phyloP scores from a whole-genome alignment of 305 asterid species.

The Salvia sclarea region DNA sequence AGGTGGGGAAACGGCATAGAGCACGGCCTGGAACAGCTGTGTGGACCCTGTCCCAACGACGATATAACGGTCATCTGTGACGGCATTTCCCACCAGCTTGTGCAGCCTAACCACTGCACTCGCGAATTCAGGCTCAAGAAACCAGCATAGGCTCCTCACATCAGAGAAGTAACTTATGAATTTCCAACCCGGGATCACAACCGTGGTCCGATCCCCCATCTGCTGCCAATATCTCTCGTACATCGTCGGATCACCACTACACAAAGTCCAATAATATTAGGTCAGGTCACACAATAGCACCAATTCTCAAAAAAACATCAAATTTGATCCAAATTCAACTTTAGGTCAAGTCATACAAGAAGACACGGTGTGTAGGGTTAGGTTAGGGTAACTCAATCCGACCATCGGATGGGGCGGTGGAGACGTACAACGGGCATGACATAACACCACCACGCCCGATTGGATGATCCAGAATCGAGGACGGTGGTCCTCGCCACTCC shows the following conservation, averaged over 20 bases:
- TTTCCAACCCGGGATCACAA: constrained; percentile 81
- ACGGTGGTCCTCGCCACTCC: constrained; percentile 53
- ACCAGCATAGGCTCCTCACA: constrained; percentile 71
- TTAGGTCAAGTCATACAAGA: background rate
- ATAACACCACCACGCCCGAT: constrained; percentile 40
- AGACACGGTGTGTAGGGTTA: background rate
- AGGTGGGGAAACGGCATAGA: constrained; percentile 69
- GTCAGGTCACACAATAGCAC: background rate
- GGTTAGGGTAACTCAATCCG: background rate
- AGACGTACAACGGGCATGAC: constrained; percentile 24
- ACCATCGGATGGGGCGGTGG: constrained; percentile 11
- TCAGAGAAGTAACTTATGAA: constrained; percentile 88
- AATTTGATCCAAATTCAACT: background rate
- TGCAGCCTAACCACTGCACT: constrained; percentile 67
- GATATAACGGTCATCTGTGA: constrained; percentile 61
- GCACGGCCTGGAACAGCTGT: constrained; percentile 81
- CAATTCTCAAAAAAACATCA: background rate
- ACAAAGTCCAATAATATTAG: background rate
- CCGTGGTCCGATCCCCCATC: constrained; percentile 63
- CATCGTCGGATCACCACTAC: constrained; percentile 95
- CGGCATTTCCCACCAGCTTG: constrained; percentile 76
- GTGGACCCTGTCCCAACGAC: constrained; percentile 95
- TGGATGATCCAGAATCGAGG: constrained; percentile 47
- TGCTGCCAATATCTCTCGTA: constrained; percentile 78
- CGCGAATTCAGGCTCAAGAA: constrained; percentile 75